Evolutionary conservation across 2,329 filamentous ascomycete genomes (phyloP), one percentile per base, ranked within the genome.

Genomic region (Stachybotrys chartarum): DNA sequence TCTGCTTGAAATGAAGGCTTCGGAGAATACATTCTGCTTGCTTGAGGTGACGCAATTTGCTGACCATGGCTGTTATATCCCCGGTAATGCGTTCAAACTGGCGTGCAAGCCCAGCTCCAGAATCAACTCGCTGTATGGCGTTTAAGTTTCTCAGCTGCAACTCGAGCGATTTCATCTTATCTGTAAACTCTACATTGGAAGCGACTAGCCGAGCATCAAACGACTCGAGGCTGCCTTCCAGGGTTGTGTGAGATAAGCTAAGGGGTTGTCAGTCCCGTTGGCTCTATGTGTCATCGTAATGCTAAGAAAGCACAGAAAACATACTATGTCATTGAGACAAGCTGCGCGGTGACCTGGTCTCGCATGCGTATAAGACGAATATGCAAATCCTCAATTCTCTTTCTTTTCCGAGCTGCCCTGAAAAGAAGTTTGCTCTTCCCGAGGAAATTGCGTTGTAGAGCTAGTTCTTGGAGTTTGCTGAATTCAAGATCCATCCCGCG

Each of bases 1-100:
- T 54, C 17, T 54, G 53, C 24, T 45, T 32, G 39, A 50, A 54
- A 16, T 54, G 53, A 32, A 54, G 53, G 39, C 53, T 54, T 30
- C 39, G 30, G 6, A 54, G 53, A 12, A 54, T n/a, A 44, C 30
- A 7, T 35, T 54, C 53, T 31, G 49, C 49, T 30, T 32, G 53
- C 3, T 45, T 18, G 24, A 46, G 32, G 5, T 50, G 30, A n/a
- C 3, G n/a, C 18, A 18, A 39, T 8, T 32, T 11, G 11, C 30
- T 14, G 39, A 30, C 48, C n/a, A 51, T 12, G 5, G 14, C n/a
- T 32, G 3, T 31, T 6, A 35, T 14, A 5, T 54, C 45, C 1
- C 8, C 31, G 2, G 45, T 14, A 5, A 39, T 50, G 14, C 10
- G n/a, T 1, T 31, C 30, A 17, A 51, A 17, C 14, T 12, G 11